phyloP scores from a whole-genome alignment of 2,329 filamentous ascomycete species.

The Fusarium sororula region DNA sequence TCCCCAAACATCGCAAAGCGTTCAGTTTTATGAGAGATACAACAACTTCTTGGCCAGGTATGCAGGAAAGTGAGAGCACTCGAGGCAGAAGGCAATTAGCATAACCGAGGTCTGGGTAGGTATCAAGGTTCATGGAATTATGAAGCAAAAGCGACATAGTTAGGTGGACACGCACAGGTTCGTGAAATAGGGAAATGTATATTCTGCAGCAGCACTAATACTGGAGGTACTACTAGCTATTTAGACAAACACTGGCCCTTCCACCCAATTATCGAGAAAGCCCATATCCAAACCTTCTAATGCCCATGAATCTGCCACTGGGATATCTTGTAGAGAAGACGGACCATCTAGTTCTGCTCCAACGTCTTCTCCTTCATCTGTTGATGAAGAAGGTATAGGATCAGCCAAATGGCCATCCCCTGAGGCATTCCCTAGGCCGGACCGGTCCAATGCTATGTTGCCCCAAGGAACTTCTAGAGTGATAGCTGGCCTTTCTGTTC shows the following conservation, averaged over 20 bases:
- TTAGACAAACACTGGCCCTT: neutral
- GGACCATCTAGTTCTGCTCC: neutral
- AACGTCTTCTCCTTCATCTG: neutral
- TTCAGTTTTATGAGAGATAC: conserved; percentile 18
- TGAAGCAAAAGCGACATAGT: neutral
- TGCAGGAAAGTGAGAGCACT: no score
- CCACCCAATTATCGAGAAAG: conserved; percentile 5
- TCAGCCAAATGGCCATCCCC: no score
- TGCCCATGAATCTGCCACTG: neutral
- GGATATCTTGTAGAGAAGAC: neutral
- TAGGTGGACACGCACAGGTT: no score
- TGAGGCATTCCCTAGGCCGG: neutral
- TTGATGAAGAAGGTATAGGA: neutral
- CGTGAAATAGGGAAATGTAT: neutral
- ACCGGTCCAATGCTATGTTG: neutral
- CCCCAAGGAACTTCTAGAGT: neutral
- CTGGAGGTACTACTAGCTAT: no score
- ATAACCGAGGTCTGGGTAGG: no score
- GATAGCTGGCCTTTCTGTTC: neutral
- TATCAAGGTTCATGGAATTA: neutral
- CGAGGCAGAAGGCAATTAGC: neutral
- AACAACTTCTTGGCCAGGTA: neutral
- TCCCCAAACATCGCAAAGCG: neutral
- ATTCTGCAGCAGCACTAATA: neutral
- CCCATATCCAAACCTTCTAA: conserved; percentile 11